Evolutionary conservation across 2,329 filamentous ascomycete species (phyloP).

Genomic region (Diplocarpon rosae): DNA sequence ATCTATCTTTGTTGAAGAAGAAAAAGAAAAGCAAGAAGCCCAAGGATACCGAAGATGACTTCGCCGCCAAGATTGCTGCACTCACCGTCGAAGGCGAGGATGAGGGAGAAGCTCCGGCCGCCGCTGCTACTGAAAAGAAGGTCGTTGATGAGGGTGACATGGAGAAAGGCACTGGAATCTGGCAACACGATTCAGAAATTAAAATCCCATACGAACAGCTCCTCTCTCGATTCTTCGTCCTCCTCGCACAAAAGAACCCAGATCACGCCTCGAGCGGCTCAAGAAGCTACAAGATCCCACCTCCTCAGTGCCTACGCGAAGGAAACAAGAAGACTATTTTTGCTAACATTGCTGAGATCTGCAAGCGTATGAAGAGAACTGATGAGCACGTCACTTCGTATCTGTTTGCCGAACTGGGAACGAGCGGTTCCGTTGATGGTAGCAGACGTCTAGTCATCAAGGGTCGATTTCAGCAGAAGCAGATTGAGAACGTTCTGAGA

Average conservation of each 20-base stretch:
- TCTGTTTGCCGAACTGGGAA: slow-evolving; percentile 96
- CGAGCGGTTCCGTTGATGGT: slow-evolving; percentile 88
- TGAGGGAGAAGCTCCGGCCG: slow-evolving; percentile 16
- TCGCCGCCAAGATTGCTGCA: slow-evolving; percentile 26
- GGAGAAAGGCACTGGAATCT: slow-evolving; percentile 30
- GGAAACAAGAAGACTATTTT: slow-evolving; percentile 99
- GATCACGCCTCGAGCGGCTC: slow-evolving; percentile 81
- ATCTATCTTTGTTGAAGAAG: slow-evolving; percentile 30
- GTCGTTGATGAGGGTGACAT: slow-evolving; percentile 26
- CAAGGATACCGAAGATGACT: slow-evolving; percentile 27
- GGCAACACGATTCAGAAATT: slow-evolving; percentile 27
- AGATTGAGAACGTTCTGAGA: slow-evolving; percentile 93
- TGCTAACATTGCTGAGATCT: slow-evolving; percentile 97
- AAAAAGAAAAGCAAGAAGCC: slow-evolving; percentile 30
- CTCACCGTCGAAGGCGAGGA: slow-evolving; percentile 26
- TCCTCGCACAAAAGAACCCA: slow-evolving; percentile 91
- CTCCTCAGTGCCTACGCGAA: slow-evolving; percentile 97
- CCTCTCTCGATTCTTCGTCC: slow-evolving; percentile 85
- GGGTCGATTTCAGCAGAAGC: slow-evolving; percentile 99
- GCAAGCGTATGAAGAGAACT: slow-evolving; percentile 97
- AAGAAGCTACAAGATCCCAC: slow-evolving; percentile 98
- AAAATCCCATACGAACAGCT: slow-evolving; percentile 76
- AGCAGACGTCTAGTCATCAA: slow-evolving; percentile 92
- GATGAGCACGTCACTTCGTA: slow-evolving; percentile 97
- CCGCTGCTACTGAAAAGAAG: slow-evolving; percentile 14